These are phyloP conservation scores for Cladosporium austrohemisphaericum DNA, from an alignment of 2,329 filamentous ascomycete genomes.

Conservation along the genomic window DNA sequence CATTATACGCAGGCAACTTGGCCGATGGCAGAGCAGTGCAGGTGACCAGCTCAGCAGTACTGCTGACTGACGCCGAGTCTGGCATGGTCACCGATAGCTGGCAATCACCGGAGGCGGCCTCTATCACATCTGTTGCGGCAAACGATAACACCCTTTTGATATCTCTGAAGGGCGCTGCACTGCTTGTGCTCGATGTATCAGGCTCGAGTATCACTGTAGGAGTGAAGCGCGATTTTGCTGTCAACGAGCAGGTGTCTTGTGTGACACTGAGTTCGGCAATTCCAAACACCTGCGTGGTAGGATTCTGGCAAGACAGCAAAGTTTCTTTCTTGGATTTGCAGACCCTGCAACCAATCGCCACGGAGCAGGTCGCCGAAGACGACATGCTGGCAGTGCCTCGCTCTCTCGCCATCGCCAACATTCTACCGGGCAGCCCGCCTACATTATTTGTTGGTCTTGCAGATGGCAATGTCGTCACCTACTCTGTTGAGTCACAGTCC, in stretches of 20 bases:
- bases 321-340: constrained; percentile 70
- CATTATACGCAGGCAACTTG: constrained; percentile 67
- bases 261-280: constrained; percentile 67
- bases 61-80: constrained; percentile 59
- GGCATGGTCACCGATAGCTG: constrained; percentile 56
- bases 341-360: constrained; percentile 62
- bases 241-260: constrained; percentile 77
- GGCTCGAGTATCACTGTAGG: constrained; percentile 55
- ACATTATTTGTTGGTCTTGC: constrained; percentile 88
- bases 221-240: constrained; percentile 57
- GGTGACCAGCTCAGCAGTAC: constrained; percentile 63
- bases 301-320: constrained; percentile 81
- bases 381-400: constrained; percentile 77
- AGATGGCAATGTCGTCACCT: constrained; percentile 86
- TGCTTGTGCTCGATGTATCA: constrained; percentile 65
- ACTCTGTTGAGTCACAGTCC: constrained; percentile 62
- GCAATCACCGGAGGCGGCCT: constrained; percentile 46
- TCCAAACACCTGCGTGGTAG: constrained; percentile 68
- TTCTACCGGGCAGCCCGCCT: constrained; percentile 63
- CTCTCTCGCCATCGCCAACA: constrained; percentile 72
- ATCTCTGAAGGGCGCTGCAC: constrained; percentile 68
- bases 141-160: constrained; percentile 68
- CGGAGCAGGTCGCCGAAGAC: constrained; percentile 51
- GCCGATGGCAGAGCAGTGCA: constrained; percentile 63
- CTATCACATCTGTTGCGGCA: constrained; percentile 74